Evolutionary conservation across 139 green algal genomes (phyloP), one percentile per base, ranked within the genome.

Genomic region (Chlamydomonas sp.): DNA sequence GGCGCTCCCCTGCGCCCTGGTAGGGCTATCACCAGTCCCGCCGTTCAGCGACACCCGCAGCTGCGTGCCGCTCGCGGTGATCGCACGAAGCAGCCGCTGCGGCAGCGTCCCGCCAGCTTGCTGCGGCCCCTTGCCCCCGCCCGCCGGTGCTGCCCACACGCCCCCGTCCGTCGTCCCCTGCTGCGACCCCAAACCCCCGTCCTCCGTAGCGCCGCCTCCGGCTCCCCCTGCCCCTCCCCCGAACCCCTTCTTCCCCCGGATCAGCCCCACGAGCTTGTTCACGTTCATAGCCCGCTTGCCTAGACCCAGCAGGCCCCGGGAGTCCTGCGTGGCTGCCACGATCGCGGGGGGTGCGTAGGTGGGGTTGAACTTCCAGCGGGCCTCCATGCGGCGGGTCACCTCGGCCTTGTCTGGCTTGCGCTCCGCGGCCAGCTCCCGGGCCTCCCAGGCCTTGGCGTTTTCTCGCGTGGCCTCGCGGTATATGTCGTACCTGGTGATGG

Each of bases 341-440:
- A 88, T 63, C 7, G 58, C 31, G 8, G 84, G 5, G 60, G 84
- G 84, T 57, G 84, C 84, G 63, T 88, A 88, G 75, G 72, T 83
- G 63, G 84, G 9, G 75, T 83, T 82, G 74, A 88, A 88, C 75
- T 75, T 75, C 84, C 84, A 88, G 5, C 84, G 75, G 20, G 75
- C 31, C 84, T 88, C 63, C 15, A 6, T 59, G 60, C 16, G 75
- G 9, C 63, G 64, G 1, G 63, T 62, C 6, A 82, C 12, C 63
- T 88, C 84, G 8, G 63, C 75, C 49, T 83, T 83, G 64, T 88
- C 84, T 4, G 63, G 18, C 58, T 88, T 82, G 7, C 64, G 31
- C 49, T 77, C 62, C 2, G 8, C 31, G 1, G 74, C 18, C 58
- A 64, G 57, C 64, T 72, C 63, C 15, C 2, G 4, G 2, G 75